These are phyloP conservation scores for Paracoccidioides lutzii DNA, from an alignment of 2,329 filamentous ascomycete genomes.

Conservation along the genomic window DNA sequence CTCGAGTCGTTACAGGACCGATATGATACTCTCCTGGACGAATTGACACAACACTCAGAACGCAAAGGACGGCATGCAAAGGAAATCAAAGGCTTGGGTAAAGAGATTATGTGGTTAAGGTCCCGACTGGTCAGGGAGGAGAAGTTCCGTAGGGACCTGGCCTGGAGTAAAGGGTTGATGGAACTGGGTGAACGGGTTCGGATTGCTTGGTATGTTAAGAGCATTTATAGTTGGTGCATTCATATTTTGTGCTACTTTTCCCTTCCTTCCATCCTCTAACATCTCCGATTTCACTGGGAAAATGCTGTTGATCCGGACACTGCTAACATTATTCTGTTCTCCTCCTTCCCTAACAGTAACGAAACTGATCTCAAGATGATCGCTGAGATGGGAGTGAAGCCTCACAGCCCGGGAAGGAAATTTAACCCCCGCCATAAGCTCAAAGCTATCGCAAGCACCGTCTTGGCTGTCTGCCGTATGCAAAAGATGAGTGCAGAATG, in stretches of 20 bases:
- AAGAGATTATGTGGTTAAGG: constrained; percentile 86
- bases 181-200: constrained; percentile 56
- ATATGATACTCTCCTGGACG: constrained; percentile 48
- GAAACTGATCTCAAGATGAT: constrained; percentile 80
- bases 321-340: background rate
- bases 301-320: background rate
- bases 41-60: constrained; percentile 19
- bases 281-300: too few species aligned
- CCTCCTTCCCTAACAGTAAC: constrained; percentile 52
- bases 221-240: background rate
- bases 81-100: constrained; percentile 65
- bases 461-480: constrained; percentile 36
- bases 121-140: constrained; percentile 70
- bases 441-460: constrained; percentile 28
- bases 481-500: constrained; percentile 33
- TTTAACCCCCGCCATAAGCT: constrained; percentile 29
- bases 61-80: constrained; percentile 40
- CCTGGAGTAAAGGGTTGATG: constrained; percentile 78
- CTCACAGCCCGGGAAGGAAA: constrained; percentile 18
- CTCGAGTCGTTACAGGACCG: constrained; percentile 43
- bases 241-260: background rate
- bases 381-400: constrained; percentile 61
- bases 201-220: constrained; percentile 60
- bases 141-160: constrained; percentile 63
- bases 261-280: background rate